A percentile compares a stretch with the other conserved stretches of the same genome.
Evolutionary conservation across 78 protist species (phyloP).

Genomic region (Speleostelium caveatum): DNA sequence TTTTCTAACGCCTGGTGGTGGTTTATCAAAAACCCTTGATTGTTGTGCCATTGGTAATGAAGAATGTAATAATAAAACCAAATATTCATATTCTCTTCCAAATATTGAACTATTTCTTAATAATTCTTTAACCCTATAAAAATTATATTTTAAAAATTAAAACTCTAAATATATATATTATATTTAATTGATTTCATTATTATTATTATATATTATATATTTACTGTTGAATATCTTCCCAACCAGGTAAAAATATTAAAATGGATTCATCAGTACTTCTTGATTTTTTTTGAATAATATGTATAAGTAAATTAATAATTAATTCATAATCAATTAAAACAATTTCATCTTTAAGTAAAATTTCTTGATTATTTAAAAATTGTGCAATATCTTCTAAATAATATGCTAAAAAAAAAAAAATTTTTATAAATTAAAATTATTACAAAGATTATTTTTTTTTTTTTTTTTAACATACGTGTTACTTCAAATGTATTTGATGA

Average conservation of each 20-base stretch:
- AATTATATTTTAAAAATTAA: too few relatives aligned
- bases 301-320: not conserved
- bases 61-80: slow-evolving; percentile 88
- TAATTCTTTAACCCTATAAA: not conserved
- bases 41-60: slow-evolving; percentile 10
- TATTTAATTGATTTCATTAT: too few relatives aligned
- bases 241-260: slow-evolving; percentile 31
- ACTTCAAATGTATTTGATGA: slow-evolving; percentile 5
- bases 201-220: too few relatives aligned
- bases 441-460: too few relatives aligned
- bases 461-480: too few relatives aligned
- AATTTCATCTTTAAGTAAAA: not conserved
- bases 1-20: slow-evolving; percentile 84
- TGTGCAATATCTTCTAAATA: slow-evolving; percentile 21
- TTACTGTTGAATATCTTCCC: slow-evolving; percentile 18
- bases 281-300: slow-evolving; percentile 8
- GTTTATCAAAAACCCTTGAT: slow-evolving; percentile 60
- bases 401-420: too few relatives aligned
- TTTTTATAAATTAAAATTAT: too few relatives aligned
- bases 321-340: slow-evolving; percentile 14
- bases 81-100: not conserved
- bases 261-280: not conserved
- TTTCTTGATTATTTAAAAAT: not conserved
- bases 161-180: too few relatives aligned
- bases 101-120: slow-evolving; percentile 13